A percentile compares a stretch with the other conserved stretches of the same genome.
Conservation (phyloP, 106 monocot species). For the Phalaenopsis aphrodite region DNA sequence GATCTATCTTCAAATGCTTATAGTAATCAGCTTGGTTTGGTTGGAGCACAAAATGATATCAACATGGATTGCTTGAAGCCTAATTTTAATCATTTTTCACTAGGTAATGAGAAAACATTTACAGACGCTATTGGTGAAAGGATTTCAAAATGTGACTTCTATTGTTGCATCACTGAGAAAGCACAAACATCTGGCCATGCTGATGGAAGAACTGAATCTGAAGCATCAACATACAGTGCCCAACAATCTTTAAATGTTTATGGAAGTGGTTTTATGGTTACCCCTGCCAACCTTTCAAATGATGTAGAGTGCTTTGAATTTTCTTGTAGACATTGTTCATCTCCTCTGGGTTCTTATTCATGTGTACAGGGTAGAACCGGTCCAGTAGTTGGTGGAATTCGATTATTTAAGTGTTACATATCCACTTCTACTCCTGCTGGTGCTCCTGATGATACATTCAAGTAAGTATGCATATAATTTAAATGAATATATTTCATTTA, state of each 20-base stretch:
- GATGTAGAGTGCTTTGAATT: constrained; percentile 59
- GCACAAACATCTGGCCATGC: neutral
- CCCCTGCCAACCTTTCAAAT: constrained; percentile 30
- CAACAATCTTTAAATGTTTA: neutral
- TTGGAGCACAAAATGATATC: constrained; percentile 3
- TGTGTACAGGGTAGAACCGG: constrained; percentile 12
- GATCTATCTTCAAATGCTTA: neutral
- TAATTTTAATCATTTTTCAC: neutral
- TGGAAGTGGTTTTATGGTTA: constrained; percentile 67
- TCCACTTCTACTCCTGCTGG: constrained; percentile 36
- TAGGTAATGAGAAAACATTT: constrained; percentile 5
- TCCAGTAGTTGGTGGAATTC: constrained; percentile 61
- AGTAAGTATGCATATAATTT: constrained; percentile 16
- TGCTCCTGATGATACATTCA: constrained; percentile 61
- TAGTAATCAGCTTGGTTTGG: constrained; percentile 10
- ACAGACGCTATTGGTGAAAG: constrained; percentile 8
- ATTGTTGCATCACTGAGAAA: constrained; percentile 4
- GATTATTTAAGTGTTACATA: constrained; percentile 79
- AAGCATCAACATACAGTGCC: neutral
- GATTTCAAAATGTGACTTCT: constrained; percentile 1
- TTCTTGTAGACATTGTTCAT: constrained; percentile 56
- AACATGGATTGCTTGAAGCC: neutral
- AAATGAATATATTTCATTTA: neutral
- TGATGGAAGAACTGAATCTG: constrained; percentile 7
- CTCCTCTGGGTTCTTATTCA: constrained; percentile 69